A percentile compares a stretch with the other conserved stretches of the same genome.
Conservation (phyloP, 495 filamentous ascomycete genomes). For the Endocarpon pusillum region DNA sequence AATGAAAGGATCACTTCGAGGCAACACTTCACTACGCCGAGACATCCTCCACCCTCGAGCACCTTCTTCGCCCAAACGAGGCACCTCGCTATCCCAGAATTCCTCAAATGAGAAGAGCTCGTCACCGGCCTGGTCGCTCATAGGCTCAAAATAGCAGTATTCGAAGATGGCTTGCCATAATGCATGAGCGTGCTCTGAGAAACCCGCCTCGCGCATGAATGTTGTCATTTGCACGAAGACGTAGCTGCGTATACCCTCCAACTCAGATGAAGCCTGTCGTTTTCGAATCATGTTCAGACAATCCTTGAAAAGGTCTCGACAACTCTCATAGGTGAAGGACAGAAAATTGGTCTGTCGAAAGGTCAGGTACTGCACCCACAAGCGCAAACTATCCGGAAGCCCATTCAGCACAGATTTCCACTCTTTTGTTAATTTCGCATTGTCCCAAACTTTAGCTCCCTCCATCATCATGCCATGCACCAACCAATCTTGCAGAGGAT, state of each 20-base stretch:
- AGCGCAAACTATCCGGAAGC: slow-evolving; percentile 35
- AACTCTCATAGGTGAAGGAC: slow-evolving; percentile 50
- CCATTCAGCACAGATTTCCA: slow-evolving; percentile 46
- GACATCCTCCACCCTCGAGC: slow-evolving; percentile 48
- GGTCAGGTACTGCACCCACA: slow-evolving; percentile 65
- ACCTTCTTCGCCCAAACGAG: slow-evolving; percentile 58
- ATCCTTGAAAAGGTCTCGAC: slow-evolving; percentile 36
- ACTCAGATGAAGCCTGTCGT: slow-evolving; percentile 9
- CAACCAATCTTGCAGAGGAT: slow-evolving; percentile 33
- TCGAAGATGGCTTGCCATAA: slow-evolving; percentile 78
- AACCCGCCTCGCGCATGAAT: slow-evolving; percentile 66
- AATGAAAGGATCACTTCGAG: slow-evolving; percentile 25
- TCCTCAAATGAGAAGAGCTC: slow-evolving; percentile 35
- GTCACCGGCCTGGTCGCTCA: slow-evolving; percentile 2
- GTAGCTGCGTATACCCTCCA: slow-evolving; percentile 41
- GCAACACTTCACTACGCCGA: slow-evolving; percentile 21
- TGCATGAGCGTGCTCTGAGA: slow-evolving; percentile 56
- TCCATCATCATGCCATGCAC: slow-evolving; percentile 53
- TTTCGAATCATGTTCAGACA: slow-evolving; percentile 34
- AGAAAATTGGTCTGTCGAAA: slow-evolving; percentile 54
- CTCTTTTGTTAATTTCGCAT: slow-evolving; percentile 36
- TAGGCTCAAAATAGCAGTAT: slow-evolving; percentile 43
- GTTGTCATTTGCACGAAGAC: slow-evolving; percentile 55
- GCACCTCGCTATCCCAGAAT: slow-evolving; percentile 79
- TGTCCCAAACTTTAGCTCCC: slow-evolving; percentile 55